Evolutionary conservation across 2,329 filamentous ascomycete species (phyloP), one percentile per base, ranked within the genome.

Genomic region (Botryotinia narcissicola): DNA sequence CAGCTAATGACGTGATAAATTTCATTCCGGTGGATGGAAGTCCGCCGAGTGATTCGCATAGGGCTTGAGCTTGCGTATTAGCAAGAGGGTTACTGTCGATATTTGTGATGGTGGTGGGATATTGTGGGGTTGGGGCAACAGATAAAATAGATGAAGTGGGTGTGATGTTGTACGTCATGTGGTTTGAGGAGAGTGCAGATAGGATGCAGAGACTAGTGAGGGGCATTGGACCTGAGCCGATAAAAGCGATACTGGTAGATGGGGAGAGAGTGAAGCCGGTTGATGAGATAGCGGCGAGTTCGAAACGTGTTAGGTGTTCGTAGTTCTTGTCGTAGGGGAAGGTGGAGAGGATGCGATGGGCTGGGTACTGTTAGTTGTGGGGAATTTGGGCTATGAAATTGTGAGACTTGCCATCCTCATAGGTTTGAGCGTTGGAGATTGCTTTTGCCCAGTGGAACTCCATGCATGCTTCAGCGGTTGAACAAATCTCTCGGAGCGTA

Each of bases 291-390:
- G 83, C 81, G 37, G 80, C 80, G 37, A 85, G 80, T 77, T 87
- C 86, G 57, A 87, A 81, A 22, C 81, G 82, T 0, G 84, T 83
- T 42, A 87, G 82, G 35, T 85, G 83, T 48, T 84, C 74, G 76
- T 88, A 88, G 78, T 87, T 87, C 14, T 79, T 73, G 76, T 84
- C 82, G 78, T 88, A 87, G 1, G 85, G 85, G 74, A 87, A 88
- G 3, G 74, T 74, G n/a, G 35, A n/a, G 14, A 72, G 62, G 8
- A 69, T 8, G 12, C 29, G 51, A 6, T 61, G 62, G 25, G 71
- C 71, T 72, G 22, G 86, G 79, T 6, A 79, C 76, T 8, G 77
- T 66, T 62, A 77, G 73, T 54, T 37, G 51, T 42, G 8, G 37
- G 4, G n/a, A 3, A 4, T 78, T 75, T 72, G 25, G 25, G 4